Base-by-base conservation (phyloP, 495 filamentous ascomycete genomes). In the Aspergillus indologenus region DNA sequence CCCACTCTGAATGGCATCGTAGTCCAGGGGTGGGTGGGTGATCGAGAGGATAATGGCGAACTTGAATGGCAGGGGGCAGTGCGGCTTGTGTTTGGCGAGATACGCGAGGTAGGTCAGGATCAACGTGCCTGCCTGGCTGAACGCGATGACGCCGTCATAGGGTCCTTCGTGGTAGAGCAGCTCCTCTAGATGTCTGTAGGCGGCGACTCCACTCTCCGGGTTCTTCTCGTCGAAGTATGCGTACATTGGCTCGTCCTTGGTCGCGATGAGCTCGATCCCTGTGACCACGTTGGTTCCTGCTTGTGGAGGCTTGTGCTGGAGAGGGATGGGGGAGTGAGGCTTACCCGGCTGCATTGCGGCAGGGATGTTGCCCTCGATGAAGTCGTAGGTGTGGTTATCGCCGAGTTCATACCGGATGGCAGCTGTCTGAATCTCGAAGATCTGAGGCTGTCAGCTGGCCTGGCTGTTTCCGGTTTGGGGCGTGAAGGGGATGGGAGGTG, bases 61-160 rank as follows among this genome's bases (percentile, higher is more conserved):
- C 42, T 59, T 63, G 56, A 63, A 63, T 1, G 61, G 61, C 18
- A 51, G 47, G 11, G 44, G 12, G n/a, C 12, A 18, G 17, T 20
- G 8, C 1, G 22, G 47, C 23, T 42, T 20, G 14, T 42, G 17
- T n/a, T 40, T 22, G n/a, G 43, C 23, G 18, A 52, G 47, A 26
- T 52, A 48, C 6, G 45, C 44, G 17, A 62, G 45, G 18, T 45
- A 59, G 5, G 61, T 45, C 4, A 59, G 34, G 11, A 52, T 54
- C 24, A 60, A 22, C 6, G 52, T 62, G 24, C 54, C 70, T 11
- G 66, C 70, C 26, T 69, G 58, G 11, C 67, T 71, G 47, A 71
- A 76, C n/a, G 60, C 72, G 20, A 76, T 54, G 12, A 76, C 54
- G 0, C 71, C 73, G 52, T 76, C 73, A 46, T 68, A 76, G 1